Conservation (phyloP, 495 filamentous ascomycete species). For the Penicillium parvum region DNA sequence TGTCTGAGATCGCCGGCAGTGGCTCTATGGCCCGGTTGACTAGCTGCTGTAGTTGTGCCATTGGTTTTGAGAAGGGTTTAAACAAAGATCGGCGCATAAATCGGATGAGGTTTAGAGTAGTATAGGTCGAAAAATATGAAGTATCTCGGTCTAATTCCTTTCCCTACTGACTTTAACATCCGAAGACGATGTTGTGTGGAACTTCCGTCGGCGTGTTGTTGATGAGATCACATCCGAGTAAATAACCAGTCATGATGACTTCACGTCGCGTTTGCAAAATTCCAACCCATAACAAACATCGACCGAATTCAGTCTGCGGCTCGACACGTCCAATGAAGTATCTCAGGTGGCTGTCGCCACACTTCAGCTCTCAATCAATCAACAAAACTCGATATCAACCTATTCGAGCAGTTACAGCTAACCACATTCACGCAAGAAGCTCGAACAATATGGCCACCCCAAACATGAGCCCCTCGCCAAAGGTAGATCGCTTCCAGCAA, state of each 20-base stretch:
- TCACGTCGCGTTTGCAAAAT: slow-evolving; percentile 13
- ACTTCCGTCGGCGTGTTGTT: background rate
- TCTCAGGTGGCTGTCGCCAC: background rate
- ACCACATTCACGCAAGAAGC: background rate
- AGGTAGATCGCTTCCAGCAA: slow-evolving; percentile 32
- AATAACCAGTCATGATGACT: slow-evolving; percentile 31
- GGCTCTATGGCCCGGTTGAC: slow-evolving; percentile 36
- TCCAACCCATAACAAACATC: background rate
- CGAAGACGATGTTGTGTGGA: no score
- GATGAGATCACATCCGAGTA: slow-evolving; percentile 27
- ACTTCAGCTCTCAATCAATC: background rate
- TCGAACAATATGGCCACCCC: slow-evolving; percentile 22
- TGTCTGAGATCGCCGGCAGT: slow-evolving; percentile 35
- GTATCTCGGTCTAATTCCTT: background rate
- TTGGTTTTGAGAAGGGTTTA: slow-evolving; percentile 13
- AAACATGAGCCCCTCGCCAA: slow-evolving; percentile 23
- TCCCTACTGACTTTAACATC: no score
- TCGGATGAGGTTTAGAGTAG: no score
- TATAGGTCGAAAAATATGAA: background rate
- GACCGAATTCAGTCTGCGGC: background rate
- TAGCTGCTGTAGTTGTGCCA: slow-evolving; percentile 31
- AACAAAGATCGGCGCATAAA: no score
- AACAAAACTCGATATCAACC: background rate
- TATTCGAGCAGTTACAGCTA: background rate
- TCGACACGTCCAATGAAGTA: background rate